A percentile compares a stretch with the other conserved stretches of the same genome.
phyloP scores from a whole-genome alignment of 768 basidiomycete species.

The Terana coerulea region DNA sequence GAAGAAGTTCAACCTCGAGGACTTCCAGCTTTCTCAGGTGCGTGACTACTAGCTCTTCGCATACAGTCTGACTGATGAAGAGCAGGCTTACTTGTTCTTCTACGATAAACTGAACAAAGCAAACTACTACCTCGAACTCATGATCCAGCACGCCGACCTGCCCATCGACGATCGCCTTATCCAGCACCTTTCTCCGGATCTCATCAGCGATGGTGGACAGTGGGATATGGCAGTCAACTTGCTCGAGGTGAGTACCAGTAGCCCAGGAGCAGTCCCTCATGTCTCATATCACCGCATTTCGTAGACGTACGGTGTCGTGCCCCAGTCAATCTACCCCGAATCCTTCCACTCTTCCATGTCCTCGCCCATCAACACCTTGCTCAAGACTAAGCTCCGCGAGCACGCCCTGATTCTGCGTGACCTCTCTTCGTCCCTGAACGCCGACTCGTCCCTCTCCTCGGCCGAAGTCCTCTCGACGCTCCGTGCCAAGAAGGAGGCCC shows the following conservation, averaged over 20 bases:
- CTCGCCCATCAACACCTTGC: slow-evolving; percentile 64
- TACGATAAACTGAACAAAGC: slow-evolving; percentile 95
- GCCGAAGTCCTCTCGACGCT: slow-evolving; percentile 50
- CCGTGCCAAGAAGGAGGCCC: slow-evolving; percentile 79
- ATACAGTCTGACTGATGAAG: neutral
- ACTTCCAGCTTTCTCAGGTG: slow-evolving; percentile 91
- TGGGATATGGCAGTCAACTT: slow-evolving; percentile 88
- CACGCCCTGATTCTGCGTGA: slow-evolving; percentile 79
- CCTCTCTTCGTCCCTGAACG: slow-evolving; percentile 51
- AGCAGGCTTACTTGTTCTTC: slow-evolving; percentile 87
- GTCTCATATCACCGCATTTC: neutral
- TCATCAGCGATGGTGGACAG: slow-evolving; percentile 90
- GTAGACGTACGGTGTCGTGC: slow-evolving; percentile 82
- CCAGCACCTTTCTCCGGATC: slow-evolving; percentile 66
- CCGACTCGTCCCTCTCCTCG: slow-evolving; percentile 39
- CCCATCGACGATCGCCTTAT: slow-evolving; percentile 84
- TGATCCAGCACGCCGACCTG: slow-evolving; percentile 75
- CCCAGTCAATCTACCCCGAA: slow-evolving; percentile 80
- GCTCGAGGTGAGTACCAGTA: slow-evolving; percentile 41
- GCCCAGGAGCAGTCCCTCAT: neutral
- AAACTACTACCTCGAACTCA: slow-evolving; percentile 88
- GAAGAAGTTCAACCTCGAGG: slow-evolving; percentile 79
- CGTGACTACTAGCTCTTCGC: slow-evolving; percentile 18
- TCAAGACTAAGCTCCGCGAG: slow-evolving; percentile 91
- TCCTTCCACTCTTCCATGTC: slow-evolving; percentile 79